A percentile compares a stretch with the other conserved stretches of the same genome.
phyloP scores from a whole-genome alignment of 1,139 yeast species.

The Blastobotrys ciferrii region DNA sequence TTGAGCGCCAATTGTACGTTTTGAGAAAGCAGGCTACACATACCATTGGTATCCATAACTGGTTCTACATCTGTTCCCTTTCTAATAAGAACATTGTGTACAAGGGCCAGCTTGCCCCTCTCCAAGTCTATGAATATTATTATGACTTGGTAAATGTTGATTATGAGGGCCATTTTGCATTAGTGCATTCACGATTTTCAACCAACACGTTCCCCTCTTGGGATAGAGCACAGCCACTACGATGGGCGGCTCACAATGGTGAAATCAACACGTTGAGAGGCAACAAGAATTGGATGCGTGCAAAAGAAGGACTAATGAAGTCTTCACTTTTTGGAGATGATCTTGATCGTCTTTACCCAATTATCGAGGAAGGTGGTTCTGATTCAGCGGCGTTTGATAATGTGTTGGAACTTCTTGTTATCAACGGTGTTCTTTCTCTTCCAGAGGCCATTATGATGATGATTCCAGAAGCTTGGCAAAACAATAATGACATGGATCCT shows the following conservation, averaged over 20 bases:
- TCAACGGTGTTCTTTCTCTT: conserved; percentile 85
- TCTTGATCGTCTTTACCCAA: conserved; percentile 85
- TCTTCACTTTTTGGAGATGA: conserved; percentile 87
- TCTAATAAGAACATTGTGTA: conserved; percentile 88
- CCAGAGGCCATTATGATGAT: conserved; percentile 98
- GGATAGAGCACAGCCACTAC: conserved; percentile 98
- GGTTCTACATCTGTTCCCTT: conserved; percentile 96
- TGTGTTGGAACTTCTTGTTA: conserved; percentile 85
- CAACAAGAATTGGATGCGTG: conserved; percentile 98
- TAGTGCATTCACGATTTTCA: conserved; percentile 95
- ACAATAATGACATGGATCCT: conserved; percentile 80
- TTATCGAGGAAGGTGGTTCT: conserved; percentile 97
- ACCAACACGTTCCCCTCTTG: conserved; percentile 98
- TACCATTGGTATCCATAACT: conserved; percentile 88
- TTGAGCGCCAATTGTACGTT: conserved; percentile 81
- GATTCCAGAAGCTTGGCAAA: conserved; percentile 98
- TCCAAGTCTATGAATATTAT: conserved; percentile 91
- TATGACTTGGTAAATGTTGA: conserved; percentile 90
- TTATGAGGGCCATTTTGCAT: conserved; percentile 92
- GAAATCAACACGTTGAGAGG: conserved; percentile 97
- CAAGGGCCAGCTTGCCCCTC: conserved; percentile 96
- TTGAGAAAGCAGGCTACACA: conserved; percentile 88
- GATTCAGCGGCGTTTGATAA: conserved; percentile 99
- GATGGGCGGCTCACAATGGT: conserved; percentile 99
- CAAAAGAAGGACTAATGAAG: conserved; percentile 95